Evolutionary conservation across 257 asterid genomes (phyloP).

Genomic region (Solanum bulbocastanum): DNA sequence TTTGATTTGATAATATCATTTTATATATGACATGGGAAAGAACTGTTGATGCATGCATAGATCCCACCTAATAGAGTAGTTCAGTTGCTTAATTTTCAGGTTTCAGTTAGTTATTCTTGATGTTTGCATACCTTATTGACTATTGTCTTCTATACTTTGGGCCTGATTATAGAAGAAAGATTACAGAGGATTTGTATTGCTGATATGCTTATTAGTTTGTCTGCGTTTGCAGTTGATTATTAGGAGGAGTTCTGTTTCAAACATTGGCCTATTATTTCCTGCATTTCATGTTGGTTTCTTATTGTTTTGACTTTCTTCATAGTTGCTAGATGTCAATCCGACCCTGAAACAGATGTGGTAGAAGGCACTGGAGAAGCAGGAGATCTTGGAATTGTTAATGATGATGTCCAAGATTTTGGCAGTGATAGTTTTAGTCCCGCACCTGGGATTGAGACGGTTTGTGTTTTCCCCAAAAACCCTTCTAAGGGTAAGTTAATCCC

Average conservation of each 20-base stretch:
- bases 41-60: neutral
- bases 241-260: neutral
- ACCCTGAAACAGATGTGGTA: constrained; percentile 47
- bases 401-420: constrained; percentile 72
- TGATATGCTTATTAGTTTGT: neutral
- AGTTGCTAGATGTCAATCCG: constrained; percentile 76
- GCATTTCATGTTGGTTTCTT: neutral
- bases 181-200: neutral
- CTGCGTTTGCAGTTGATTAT: neutral
- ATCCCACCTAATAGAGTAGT: neutral
- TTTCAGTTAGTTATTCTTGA: neutral
- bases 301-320: constrained; percentile 1
- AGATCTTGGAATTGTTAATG: constrained; percentile 82
- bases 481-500: constrained; percentile 42
- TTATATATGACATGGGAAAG: neutral
- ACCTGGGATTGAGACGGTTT: constrained; percentile 74
- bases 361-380: constrained; percentile 44
- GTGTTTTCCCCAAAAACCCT: constrained; percentile 88
- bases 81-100: neutral
- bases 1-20: neutral
- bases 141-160: neutral
- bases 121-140: neutral
- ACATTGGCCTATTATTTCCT: neutral
- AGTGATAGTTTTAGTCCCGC: constrained; percentile 68
- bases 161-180: neutral